A percentile compares a stretch with the other conserved stretches of the same genome.
These are phyloP conservation scores for Atkinsonella texensis DNA, from an alignment of 2,329 filamentous ascomycete genomes.

Conservation along the genomic window DNA sequence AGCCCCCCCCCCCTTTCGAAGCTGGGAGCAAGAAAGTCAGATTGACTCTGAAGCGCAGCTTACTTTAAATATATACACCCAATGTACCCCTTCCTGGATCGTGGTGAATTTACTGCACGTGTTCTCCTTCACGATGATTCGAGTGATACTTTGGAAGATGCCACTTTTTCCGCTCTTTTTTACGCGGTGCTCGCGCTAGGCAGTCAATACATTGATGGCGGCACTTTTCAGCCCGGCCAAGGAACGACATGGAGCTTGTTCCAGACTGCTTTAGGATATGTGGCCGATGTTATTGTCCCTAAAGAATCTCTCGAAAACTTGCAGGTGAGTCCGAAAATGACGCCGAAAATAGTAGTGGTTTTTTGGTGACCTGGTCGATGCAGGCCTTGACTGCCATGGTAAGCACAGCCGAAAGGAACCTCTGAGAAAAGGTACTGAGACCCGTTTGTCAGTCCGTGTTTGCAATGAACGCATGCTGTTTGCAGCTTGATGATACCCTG, in stretches of 20 bases:
- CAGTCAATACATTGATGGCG: conserved; percentile 18
- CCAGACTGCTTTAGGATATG: conserved; percentile 10
- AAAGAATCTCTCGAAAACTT: conserved; percentile 2
- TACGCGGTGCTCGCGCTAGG: conserved; percentile 21
- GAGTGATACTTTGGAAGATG: neutral
- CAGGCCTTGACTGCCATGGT: conserved; percentile 6
- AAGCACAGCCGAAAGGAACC: neutral
- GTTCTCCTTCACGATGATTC: neutral
- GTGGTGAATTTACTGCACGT: conserved; percentile 2
- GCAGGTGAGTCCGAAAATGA: neutral
- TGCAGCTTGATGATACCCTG: conserved; percentile 21
- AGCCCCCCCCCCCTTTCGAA: neutral
- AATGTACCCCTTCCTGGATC: conserved; percentile 24
- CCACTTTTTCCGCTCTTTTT: conserved; percentile 22
- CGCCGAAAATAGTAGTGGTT: no score
- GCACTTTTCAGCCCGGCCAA: conserved; percentile 9
- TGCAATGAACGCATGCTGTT: conserved; percentile 19
- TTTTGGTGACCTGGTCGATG: neutral
- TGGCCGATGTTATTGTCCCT: conserved; percentile 8
- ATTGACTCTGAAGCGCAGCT: conserved; percentile 10
- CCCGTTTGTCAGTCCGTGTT: conserved; percentile 20
- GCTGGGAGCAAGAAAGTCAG: neutral
- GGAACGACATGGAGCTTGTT: conserved; percentile 12
- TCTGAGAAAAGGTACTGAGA: neutral
- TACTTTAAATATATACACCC: conserved; percentile 25